Evolutionary conservation across 1,284 basidiomycete species (phyloP).

Genomic region (Agroathelia rolfsii): DNA sequence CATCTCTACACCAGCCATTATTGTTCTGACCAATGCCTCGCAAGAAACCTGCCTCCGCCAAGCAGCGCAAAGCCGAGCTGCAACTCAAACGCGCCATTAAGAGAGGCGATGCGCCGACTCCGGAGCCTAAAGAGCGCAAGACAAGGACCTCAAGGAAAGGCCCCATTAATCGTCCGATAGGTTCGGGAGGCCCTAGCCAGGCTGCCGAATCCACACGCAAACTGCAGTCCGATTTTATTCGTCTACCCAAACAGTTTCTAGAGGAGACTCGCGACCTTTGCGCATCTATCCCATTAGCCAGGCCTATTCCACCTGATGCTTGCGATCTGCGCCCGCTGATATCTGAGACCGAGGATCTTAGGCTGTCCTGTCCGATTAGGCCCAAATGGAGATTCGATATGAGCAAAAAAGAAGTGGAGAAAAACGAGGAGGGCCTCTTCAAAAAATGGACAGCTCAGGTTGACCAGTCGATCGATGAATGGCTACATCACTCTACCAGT

Average conservation of each 20-base stretch:
- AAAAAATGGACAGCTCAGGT: conserved; percentile 63
- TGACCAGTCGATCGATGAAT: conserved; percentile 45
- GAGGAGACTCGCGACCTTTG: conserved; percentile 53
- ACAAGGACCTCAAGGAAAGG: too few species aligned
- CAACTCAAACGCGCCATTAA: conserved; percentile 75
- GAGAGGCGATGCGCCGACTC: conserved; percentile 54
- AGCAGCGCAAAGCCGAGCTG: conserved; percentile 61
- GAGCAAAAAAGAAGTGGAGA: conserved; percentile 80
- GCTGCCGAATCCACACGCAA: conserved; percentile 34
- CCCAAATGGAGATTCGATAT: conserved; percentile 81
- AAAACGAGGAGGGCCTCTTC: conserved; percentile 74
- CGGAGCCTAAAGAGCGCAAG: conserved; percentile 26
- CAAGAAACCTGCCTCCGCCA: conserved; percentile 50
- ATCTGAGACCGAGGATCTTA: conserved; percentile 17
- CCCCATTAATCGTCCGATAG: too few species aligned
- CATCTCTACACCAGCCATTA: too few species aligned
- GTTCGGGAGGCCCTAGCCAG: too few species aligned
- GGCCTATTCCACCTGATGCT: conserved; percentile 45
- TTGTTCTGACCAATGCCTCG: conserved; percentile 52
- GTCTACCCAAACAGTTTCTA: conserved; percentile 53
- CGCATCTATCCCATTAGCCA: conserved; percentile 37
- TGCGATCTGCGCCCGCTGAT: conserved; percentile 33
- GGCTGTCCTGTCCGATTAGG: conserved; percentile 49
- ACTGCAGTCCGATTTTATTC: conserved; percentile 67
- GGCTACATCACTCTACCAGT: conserved; percentile 29